Base-by-base conservation (phyloP, 2,329 filamentous ascomycete species). In the Neobulgaria alba region DNA sequence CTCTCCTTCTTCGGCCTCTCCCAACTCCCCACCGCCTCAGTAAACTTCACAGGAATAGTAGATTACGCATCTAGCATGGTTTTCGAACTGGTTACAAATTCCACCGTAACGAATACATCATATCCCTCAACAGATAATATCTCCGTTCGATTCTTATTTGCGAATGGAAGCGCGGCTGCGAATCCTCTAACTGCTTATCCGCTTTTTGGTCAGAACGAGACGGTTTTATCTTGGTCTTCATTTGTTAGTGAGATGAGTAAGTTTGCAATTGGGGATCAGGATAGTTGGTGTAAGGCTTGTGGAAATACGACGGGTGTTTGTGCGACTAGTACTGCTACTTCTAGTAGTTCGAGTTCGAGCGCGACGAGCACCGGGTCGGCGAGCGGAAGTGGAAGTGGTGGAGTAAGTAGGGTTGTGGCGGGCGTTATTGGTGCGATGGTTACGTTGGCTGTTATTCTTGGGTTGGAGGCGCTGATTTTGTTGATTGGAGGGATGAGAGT, bases 21-120 rank as follows among this genome's bases (percentile, higher is more conserved):
- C 4, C 60, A 69, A 45, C 67, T 80, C 41, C 63, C 66, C 4
- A 56, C 62, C 10, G 70, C 65, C 2, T 74, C 69, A 43, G 51
- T 63, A 1, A 66, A 84, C 59, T 94, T 95, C 67, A 78, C 67
- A 44, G 84, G 84, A 40, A 67, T 95, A 10, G 78, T 82, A n/a
- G 81, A 88, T 64, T 95, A 95, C 56, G 87, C 87, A 4, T 82
- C 80, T 2, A 78, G 78, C 49, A 86, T 94, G 75, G 71, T 71
- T 4, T 89, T 93, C 59, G 89, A 95, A 67, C 66, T 81, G 16
- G 67, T 79, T 39, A 75, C 75, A 40, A 68, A 69, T 50, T 62
- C 72, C 72, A 64, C 66, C 3, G 68, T 63, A 10, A 51, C 57
- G 4, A 46, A 43, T 9, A 42, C 42, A 3, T 52, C 64, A 2